A percentile compares a stretch with the other conserved stretches of the same genome.
Evolutionary conservation across 1,139 yeast genomes (phyloP).

Genomic region (Suhomyces choctaworum): DNA sequence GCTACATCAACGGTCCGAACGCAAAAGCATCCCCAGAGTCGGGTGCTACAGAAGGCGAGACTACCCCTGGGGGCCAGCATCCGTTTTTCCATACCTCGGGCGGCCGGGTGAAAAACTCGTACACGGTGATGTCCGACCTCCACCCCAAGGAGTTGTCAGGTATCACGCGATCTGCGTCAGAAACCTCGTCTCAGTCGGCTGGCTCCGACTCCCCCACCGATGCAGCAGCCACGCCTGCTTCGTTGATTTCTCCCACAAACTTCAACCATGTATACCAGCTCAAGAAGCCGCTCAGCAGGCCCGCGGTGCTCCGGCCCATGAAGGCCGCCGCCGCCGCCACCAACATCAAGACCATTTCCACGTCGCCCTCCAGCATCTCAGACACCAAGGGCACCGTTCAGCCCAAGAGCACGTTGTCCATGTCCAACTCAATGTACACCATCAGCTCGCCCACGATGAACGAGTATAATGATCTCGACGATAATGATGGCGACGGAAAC

Average conservation of each 20-base stretch:
- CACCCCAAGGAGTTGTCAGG: not conserved
- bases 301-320: constrained; percentile 46
- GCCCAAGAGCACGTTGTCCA: not conserved
- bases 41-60: constrained; percentile 1
- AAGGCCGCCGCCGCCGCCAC: not conserved
- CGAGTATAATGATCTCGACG: constrained; percentile 2
- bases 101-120: not conserved
- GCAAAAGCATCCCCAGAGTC: not conserved
- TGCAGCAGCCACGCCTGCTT: not conserved
- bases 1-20: constrained; percentile 7
- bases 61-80: constrained; percentile 5
- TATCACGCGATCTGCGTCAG: constrained; percentile 1
- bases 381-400: not conserved
- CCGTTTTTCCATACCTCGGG: constrained; percentile 5
- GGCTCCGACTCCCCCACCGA: constrained; percentile 1
- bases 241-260: not conserved
- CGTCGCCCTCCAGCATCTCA: not conserved
- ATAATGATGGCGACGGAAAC: constrained; percentile 1
- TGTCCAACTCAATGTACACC: constrained; percentile 11
- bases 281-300: constrained; percentile 43
- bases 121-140: not conserved
- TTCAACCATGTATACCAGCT: constrained; percentile 30
- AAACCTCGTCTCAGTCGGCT: constrained; percentile 2
- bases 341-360: not conserved
- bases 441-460: constrained; percentile 10